Evolutionary conservation across 1,284 basidiomycete genomes (phyloP), one percentile per base, ranked within the genome.

Genomic region (Rhizopogon parksii): DNA sequence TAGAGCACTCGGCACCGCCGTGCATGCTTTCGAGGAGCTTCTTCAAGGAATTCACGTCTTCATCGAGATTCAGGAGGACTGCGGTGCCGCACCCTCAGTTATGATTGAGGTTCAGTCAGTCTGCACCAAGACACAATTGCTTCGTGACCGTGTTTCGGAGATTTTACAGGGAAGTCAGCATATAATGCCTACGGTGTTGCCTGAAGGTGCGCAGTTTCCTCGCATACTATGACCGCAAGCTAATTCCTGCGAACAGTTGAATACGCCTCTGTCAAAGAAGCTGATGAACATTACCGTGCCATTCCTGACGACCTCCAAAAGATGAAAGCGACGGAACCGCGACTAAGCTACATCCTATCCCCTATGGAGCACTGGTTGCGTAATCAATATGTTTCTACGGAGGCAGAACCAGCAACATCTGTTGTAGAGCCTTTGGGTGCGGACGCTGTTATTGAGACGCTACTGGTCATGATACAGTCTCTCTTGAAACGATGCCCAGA

Each of bases 401-500:
- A 53, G 25, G 46, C 36, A n/a, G 27, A 14, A n/a, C 34, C 2
- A 6, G 27, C 46, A 5, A 11, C 54, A 9, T 39, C 2, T 15
- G 32, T 21, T 0, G 50, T 54, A 11, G 50, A 3, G 2, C 8
- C 43, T 5, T 25, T 38, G 6, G 47, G 52, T 32, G 49, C 36
- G 50, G 61, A 78, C 45, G 32, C 55, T 9, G 60, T 88, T 53
- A 78, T 93, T 60, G 80, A 86, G 57, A 64, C 72, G 1, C 68
- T 89, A 40, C 76, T 91, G 32, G 68, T 88, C 38, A 74, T 75
- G 25, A 74, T 85, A 19, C 88, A 91, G 60, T 69, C 73, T 15
- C 63, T 89, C 58, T 68, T 82, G 36, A 61, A 71, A 8, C 68
- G 62, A 49, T 74, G 70, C 56, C 59, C 69, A 8, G 62, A 68